These are phyloP conservation scores for Cylindricascospora bacillispora DNA, from an alignment of 1,139 yeast species.

Conservation along the genomic window DNA sequence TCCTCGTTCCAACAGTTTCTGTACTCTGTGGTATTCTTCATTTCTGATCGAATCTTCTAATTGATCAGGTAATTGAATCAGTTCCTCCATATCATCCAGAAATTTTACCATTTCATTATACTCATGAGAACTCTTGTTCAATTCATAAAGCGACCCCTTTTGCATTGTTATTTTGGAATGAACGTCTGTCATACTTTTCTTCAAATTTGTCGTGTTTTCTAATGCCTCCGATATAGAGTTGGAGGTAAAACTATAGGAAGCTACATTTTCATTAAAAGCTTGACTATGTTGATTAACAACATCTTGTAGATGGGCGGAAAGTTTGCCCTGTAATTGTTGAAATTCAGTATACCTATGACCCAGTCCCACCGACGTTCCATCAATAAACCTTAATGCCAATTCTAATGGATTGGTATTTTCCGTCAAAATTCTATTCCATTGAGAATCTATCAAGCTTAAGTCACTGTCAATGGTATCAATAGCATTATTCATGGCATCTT, in stretches of 20 bases:
- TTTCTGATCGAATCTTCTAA: conserved; percentile 56
- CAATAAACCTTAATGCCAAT: conserved; percentile 66
- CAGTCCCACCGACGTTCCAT: conserved; percentile 77
- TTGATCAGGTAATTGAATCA: conserved; percentile 46
- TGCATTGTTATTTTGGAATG: conserved; percentile 42
- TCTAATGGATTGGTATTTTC: conserved; percentile 66
- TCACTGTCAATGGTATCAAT: conserved; percentile 21
- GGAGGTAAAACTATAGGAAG: conserved; percentile 56
- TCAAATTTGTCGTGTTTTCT: conserved; percentile 18
- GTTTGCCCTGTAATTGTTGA: conserved; percentile 37
- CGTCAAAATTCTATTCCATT: conserved; percentile 30
- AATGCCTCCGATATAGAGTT: conserved; percentile 22
- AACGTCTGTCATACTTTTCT: conserved; percentile 28
- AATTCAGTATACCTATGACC: conserved; percentile 60
- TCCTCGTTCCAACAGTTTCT: conserved; percentile 46
- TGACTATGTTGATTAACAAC: conserved; percentile 80
- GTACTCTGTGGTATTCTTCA: conserved; percentile 60
- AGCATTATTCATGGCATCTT: conserved; percentile 19
- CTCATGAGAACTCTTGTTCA: conserved; percentile 49
- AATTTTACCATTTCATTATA: conserved; percentile 62
- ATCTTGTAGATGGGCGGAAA: conserved; percentile 44
- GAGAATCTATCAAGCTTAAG: conserved; percentile 20
- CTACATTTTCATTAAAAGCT: conserved; percentile 71
- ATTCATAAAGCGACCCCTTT: conserved; percentile 45
- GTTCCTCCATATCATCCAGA: conserved; percentile 52